These are phyloP conservation scores for Chlorokybus atmophyticus DNA, from an alignment of 139 green algal genomes.

Conservation along the genomic window DNA sequence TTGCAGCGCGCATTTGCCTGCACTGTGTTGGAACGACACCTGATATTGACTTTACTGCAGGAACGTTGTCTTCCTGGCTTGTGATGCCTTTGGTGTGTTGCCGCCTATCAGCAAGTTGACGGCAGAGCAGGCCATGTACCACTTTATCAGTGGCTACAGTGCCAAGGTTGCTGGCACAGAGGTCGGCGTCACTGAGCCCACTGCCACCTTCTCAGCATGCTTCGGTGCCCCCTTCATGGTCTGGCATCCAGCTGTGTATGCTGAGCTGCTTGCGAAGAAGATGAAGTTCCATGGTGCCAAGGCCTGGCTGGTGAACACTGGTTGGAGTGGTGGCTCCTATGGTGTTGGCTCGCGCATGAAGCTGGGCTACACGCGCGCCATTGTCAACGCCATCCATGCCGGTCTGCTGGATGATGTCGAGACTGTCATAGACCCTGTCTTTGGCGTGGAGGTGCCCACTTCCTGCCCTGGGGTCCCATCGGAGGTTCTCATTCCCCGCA, in stretches of 20 bases:
- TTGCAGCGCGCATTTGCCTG: neutral
- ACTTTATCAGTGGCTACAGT: constrained; percentile 88
- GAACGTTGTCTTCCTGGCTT: constrained; percentile 65
- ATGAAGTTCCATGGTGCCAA: constrained; percentile 59
- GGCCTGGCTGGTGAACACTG: constrained; percentile 80
- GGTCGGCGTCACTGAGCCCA: constrained; percentile 72
- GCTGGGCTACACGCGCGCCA: constrained; percentile 79
- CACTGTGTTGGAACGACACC: neutral
- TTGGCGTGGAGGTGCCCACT: constrained; percentile 63
- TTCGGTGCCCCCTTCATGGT: constrained; percentile 40
- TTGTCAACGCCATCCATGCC: constrained; percentile 87
- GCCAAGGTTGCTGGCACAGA: constrained; percentile 81
- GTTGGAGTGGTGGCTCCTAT: constrained; percentile 50
- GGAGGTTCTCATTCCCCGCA: constrained; percentile 43
- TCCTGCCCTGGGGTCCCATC: constrained; percentile 44
- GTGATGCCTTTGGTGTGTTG: constrained; percentile 83
- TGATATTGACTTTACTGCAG: neutral
- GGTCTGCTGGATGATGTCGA: constrained; percentile 54
- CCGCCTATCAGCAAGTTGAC: constrained; percentile 65
- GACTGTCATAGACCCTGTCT: constrained; percentile 52
- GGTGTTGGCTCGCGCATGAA: constrained; percentile 76
- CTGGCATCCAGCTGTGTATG: constrained; percentile 75
- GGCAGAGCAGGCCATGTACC: constrained; percentile 84
- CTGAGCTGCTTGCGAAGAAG: constrained; percentile 71
- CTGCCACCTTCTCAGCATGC: constrained; percentile 52